These are phyloP conservation scores for Cryptosporidium sp. DNA, from an alignment of 169 alveolate species.

Conservation along the genomic window DNA sequence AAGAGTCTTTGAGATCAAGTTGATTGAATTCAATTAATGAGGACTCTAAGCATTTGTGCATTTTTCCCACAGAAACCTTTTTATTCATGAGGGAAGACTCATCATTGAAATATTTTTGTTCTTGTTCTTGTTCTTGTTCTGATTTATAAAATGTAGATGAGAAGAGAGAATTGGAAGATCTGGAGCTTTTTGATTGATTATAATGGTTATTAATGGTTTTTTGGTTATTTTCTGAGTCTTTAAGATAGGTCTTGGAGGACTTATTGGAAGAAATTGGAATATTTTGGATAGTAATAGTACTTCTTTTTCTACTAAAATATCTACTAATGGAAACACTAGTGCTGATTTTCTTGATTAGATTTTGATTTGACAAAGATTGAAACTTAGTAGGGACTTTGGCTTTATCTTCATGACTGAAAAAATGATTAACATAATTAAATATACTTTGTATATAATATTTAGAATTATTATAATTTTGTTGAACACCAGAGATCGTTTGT, in stretches of 20 bases:
- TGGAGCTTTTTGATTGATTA: too few relatives aligned
- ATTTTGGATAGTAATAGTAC: neutral
- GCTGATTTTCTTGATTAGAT: slow-evolving; percentile 1
- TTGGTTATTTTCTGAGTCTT: neutral
- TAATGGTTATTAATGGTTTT: neutral
- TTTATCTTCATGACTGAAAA: neutral
- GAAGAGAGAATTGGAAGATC: too few relatives aligned
- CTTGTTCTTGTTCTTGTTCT: too few relatives aligned
- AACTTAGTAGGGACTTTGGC: neutral
- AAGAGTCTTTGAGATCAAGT: neutral
- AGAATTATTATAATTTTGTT: neutral
- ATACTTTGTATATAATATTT: neutral
- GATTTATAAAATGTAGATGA: too few relatives aligned
- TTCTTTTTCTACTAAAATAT: slow-evolving; percentile 52
- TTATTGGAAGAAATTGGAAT: neutral
- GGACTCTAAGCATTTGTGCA: neutral
- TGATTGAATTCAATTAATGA: neutral
- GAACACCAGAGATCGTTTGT: neutral
- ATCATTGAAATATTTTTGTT: too few relatives aligned
- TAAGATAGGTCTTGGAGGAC: neutral
- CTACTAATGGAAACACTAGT: slow-evolving; percentile 9
- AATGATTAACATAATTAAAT: slow-evolving; percentile 5
- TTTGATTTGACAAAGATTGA: neutral
- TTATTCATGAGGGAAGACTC: neutral
- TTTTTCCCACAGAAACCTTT: neutral